Percentiles rank a stretch among this genome's conserved stretches.
Conservation (phyloP, 371 early-diverging fungal genomes). For the Phascolomyces articulosus region DNA sequence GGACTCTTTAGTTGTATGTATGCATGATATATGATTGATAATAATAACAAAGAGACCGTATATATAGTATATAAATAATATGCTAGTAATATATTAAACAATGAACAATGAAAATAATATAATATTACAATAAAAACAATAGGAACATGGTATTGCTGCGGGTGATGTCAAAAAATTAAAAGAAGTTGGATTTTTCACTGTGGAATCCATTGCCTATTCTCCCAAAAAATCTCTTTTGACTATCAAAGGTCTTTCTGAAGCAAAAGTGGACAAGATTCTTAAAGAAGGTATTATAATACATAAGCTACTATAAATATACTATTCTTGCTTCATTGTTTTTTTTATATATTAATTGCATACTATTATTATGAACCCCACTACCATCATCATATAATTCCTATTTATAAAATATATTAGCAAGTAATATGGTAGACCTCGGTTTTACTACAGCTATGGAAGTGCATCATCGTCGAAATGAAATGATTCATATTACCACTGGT, state of each 20-base stretch:
- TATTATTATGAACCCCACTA: background rate
- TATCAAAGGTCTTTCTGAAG: conserved; percentile 98
- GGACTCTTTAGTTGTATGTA: background rate
- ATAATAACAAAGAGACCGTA: too few species aligned
- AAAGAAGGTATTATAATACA: conserved; percentile 87
- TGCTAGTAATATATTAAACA: too few species aligned
- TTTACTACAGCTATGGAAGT: conserved; percentile 98
- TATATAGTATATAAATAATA: too few species aligned
- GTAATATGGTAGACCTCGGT: conserved; percentile 94
- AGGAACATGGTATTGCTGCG: conserved; percentile 83
- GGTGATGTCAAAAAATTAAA: conserved; percentile 87
- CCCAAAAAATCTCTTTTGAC: conserved; percentile 90
- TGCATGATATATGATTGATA: too few species aligned
- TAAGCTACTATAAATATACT: background rate
- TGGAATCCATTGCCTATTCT: conserved; percentile 96
- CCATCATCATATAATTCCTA: background rate
- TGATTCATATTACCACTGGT: conserved; percentile 94
- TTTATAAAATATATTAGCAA: conserved; percentile 56
- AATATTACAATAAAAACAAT: background rate
- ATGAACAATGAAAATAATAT: too few species aligned
- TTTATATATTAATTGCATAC: background rate
- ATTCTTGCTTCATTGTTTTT: too few species aligned
- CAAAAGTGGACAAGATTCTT: conserved; percentile 97
- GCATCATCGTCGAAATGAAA: conserved; percentile 86
- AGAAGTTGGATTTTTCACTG: conserved; percentile 95